Evolutionary conservation across 2,329 filamentous ascomycete species (phyloP).

Genomic region (Corinectria fuckeliana): DNA sequence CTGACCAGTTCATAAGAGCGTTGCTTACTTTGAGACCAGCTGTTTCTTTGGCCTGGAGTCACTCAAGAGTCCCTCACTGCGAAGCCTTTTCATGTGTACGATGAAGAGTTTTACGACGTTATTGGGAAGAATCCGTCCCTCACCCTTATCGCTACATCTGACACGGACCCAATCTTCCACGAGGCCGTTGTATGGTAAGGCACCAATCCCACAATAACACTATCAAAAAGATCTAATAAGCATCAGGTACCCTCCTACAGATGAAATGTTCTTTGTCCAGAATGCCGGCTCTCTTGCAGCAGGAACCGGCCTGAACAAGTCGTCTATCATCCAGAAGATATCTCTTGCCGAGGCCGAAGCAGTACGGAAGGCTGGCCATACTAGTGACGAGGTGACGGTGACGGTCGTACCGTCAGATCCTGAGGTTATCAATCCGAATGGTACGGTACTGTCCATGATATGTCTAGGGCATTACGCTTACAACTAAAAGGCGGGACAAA

Average conservation of each 20-base stretch:
- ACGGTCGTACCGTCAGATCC: conserved; percentile 50
- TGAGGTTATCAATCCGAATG: conserved; percentile 57
- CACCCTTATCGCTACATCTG: conserved; percentile 55
- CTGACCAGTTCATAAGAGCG: fast-evolving
- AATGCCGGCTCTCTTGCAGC: conserved; percentile 55
- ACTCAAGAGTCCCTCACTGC: conserved; percentile 28
- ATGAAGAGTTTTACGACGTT: conserved; percentile 57
- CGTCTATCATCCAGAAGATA: conserved; percentile 58
- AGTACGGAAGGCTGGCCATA: conserved; percentile 14
- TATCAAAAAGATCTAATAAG: neutral
- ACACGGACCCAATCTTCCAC: conserved; percentile 57
- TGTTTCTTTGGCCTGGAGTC: conserved; percentile 34
- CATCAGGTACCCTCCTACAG: conserved; percentile 47
- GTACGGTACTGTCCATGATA: conserved; percentile 36
- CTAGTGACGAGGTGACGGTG: conserved; percentile 47
- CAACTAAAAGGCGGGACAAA: conserved; percentile 53
- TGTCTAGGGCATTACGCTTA: neutral
- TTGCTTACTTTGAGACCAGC: neutral
- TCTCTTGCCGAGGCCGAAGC: conserved; percentile 51
- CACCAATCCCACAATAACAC: fast-evolving
- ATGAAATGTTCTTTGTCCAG: conserved; percentile 62
- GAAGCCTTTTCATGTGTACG: conserved; percentile 47
- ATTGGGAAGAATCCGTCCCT: conserved; percentile 57
- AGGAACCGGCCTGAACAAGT: conserved; percentile 59
- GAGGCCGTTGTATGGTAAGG: conserved; percentile 59